phyloP scores from a whole-genome alignment of 805 yeast species.

The Metschnikowia matae region DNA sequence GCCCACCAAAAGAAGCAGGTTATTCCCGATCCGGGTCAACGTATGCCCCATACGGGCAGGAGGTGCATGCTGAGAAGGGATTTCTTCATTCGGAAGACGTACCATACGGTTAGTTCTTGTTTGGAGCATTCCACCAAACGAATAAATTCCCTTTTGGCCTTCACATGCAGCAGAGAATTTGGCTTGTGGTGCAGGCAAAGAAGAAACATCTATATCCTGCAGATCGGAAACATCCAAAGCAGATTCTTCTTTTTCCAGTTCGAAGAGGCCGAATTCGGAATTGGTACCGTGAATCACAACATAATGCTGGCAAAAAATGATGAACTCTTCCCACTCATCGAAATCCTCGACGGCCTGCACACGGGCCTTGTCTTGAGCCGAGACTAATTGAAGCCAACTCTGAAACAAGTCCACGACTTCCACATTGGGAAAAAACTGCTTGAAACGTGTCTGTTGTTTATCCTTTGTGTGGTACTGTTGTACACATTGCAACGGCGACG shows the following conservation, averaged over 20 bases:
- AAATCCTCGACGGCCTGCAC: conserved; percentile 59
- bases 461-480: conserved; percentile 47
- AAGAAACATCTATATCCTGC: too few relatives aligned
- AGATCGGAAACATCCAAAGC: too few relatives aligned
- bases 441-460: conserved; percentile 51
- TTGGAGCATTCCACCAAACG: conserved; percentile 38
- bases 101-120: conserved; percentile 19
- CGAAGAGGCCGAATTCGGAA: conserved; percentile 5
- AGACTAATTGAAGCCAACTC: conserved; percentile 51
- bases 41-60: conserved; percentile 58
- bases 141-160: conserved; percentile 15
- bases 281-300: conserved; percentile 62
- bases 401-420: conserved; percentile 53
- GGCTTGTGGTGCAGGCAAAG: conserved; percentile 18
- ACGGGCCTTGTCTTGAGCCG: conserved; percentile 31
- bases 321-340: conserved; percentile 83
- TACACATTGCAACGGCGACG: conserved; percentile 69
- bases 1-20: conserved; percentile 46
- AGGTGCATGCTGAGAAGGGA: conserved; percentile 16
- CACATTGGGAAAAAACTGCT: conserved; percentile 43
- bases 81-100: not conserved
- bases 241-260: not conserved
- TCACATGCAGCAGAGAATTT: conserved; percentile 42
- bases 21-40: conserved; percentile 29
- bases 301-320: conserved; percentile 72